Evolutionary conservation across 1,139 yeast species (phyloP).

Genomic region (Candida sanyaensis): DNA sequence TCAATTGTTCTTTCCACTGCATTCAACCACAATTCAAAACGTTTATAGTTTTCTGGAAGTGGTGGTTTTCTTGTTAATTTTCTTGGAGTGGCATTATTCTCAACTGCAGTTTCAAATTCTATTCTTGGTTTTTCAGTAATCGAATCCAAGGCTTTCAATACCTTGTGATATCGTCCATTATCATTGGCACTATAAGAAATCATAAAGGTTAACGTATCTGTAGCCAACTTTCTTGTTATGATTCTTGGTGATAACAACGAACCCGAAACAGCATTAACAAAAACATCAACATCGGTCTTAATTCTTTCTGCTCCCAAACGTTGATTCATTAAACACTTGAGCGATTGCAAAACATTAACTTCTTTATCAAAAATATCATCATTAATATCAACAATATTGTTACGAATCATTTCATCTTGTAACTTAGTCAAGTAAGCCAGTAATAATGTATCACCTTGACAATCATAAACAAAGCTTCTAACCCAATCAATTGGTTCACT

Average conservation of each 20-base stretch:
- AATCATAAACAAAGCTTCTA: slow-evolving; percentile 65
- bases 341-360: slow-evolving; percentile 46
- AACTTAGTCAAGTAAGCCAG: slow-evolving; percentile 41
- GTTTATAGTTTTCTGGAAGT: slow-evolving; percentile 43
- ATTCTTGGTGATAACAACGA: slow-evolving; percentile 59
- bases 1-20: slow-evolving; percentile 73
- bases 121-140: slow-evolving; percentile 64
- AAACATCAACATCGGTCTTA: slow-evolving; percentile 41
- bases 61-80: slow-evolving; percentile 42
- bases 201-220: slow-evolving; percentile 66
- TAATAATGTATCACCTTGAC: slow-evolving; percentile 88
- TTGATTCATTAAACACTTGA: slow-evolving; percentile 52
- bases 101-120: slow-evolving; percentile 28
- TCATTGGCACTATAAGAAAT: slow-evolving; percentile 41
- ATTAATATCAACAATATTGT: slow-evolving; percentile 37
- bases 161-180: slow-evolving; percentile 60
- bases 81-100: slow-evolving; percentile 15
- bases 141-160: slow-evolving; percentile 62
- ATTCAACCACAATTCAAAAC: slow-evolving; percentile 86
- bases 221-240: slow-evolving; percentile 75
- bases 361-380: slow-evolving; percentile 52
- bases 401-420: slow-evolving; percentile 37
- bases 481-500: slow-evolving; percentile 96
- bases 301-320: slow-evolving; percentile 46
- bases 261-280: slow-evolving; percentile 46